A percentile compares a stretch with the other conserved stretches of the same genome.
phyloP scores from a whole-genome alignment of 768 basidiomycete species.

The Tulasnella sp. region DNA sequence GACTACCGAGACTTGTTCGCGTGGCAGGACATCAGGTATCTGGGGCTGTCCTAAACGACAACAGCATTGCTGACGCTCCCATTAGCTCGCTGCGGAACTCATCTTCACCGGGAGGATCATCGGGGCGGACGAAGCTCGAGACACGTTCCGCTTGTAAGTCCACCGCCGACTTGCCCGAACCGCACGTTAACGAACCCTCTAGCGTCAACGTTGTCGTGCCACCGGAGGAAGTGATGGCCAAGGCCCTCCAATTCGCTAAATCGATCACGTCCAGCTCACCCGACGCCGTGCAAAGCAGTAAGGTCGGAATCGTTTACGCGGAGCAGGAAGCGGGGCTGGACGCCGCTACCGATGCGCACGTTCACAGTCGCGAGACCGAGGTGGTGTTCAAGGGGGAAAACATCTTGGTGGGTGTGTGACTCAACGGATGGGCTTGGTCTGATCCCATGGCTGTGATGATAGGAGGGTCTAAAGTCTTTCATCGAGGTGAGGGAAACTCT shows the following conservation, averaged over 20 bases:
- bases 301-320: slow-evolving; percentile 48
- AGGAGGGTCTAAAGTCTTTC: slow-evolving; percentile 67
- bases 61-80: neutral
- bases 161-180: neutral
- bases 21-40: slow-evolving; percentile 65
- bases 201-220: slow-evolving; percentile 67
- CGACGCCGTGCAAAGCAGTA: slow-evolving; percentile 67
- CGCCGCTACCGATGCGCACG: slow-evolving; percentile 37
- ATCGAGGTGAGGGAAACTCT: slow-evolving; percentile 33
- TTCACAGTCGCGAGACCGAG: slow-evolving; percentile 37
- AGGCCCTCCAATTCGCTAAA: slow-evolving; percentile 51
- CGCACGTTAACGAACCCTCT: neutral
- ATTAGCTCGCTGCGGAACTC: slow-evolving; percentile 61
- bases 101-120: slow-evolving; percentile 61
- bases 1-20: slow-evolving; percentile 54
- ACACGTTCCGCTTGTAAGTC: slow-evolving; percentile 64
- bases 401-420: slow-evolving; percentile 44
- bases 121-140: slow-evolving; percentile 52
- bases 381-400: slow-evolving; percentile 51
- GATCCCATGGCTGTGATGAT: slow-evolving; percentile 6
- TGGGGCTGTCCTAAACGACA: neutral
- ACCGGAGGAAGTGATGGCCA: slow-evolving; percentile 39
- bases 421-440: neutral
- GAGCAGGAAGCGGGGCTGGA: slow-evolving; percentile 41
- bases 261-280: slow-evolving; percentile 57